Evolutionary conservation across 768 basidiomycete species (phyloP).

Genomic region (Mycena galericulata): DNA sequence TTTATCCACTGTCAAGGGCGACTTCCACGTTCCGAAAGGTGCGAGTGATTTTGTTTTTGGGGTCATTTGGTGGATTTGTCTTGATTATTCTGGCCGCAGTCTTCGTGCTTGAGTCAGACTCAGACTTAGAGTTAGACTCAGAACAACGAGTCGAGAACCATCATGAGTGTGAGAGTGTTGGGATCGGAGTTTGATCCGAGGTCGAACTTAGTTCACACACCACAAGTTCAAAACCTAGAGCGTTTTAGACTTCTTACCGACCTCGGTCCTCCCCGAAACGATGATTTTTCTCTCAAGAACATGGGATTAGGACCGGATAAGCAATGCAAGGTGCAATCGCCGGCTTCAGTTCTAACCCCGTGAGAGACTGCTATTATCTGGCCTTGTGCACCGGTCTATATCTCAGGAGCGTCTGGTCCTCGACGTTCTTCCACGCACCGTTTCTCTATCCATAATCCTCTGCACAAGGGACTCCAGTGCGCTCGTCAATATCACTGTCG

Average conservation of each 20-base stretch:
- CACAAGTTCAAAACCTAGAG: no score
- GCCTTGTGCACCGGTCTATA: neutral
- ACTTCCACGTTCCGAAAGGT: constrained; percentile 74
- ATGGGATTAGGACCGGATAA: neutral
- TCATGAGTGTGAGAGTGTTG: no score
- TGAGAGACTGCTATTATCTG: neutral
- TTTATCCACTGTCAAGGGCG: constrained; percentile 64
- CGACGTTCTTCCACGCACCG: constrained; percentile 10
- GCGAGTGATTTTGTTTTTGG: constrained; percentile 42
- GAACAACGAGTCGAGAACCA: no score
- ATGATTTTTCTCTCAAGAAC: neutral
- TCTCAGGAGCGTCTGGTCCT: constrained; percentile 1
- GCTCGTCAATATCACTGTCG: constrained; percentile 21
- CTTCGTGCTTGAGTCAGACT: no score
- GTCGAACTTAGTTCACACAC: no score
- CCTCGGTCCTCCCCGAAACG: neutral
- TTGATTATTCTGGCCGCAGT: neutral
- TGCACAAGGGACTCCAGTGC: constrained; percentile 10
- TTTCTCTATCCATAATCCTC: constrained; percentile 8
- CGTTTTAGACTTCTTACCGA: no score
- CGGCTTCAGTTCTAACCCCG: neutral
- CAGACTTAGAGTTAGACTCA: no score
- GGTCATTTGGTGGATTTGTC: neutral
- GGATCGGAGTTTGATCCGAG: no score
- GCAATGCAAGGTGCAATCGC: neutral